Evolutionary conservation across 1,139 yeast genomes (phyloP).

Genomic region (Candida buenavistaensis): DNA sequence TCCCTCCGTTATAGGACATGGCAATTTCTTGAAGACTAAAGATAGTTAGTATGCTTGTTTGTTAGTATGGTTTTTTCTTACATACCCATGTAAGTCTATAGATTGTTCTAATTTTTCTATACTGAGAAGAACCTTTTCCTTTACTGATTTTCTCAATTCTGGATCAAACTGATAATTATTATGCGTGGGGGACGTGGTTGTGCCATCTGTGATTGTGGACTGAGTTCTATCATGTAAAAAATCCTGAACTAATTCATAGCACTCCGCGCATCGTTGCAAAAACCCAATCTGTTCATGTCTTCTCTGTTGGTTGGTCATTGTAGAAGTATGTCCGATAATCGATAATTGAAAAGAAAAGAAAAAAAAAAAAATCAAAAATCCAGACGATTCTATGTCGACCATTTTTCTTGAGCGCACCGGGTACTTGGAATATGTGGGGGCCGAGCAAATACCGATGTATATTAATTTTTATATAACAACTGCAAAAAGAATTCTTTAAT

Average conservation of each 20-base stretch:
- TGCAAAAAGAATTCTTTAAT: slow-evolving; percentile 70
- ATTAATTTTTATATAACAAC: slow-evolving; percentile 45
- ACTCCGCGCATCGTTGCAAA: slow-evolving; percentile 30
- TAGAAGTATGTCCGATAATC: not conserved
- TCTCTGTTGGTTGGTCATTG: slow-evolving; percentile 9
- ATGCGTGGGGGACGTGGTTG: slow-evolving; percentile 10
- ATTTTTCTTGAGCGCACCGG: not conserved
- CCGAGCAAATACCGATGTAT: not conserved
- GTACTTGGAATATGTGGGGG: too few species aligned
- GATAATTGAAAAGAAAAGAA: slow-evolving; percentile 2
- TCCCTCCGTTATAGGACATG: slow-evolving; percentile 85
- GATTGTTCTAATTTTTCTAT: slow-evolving; percentile 31
- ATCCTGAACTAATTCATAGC: slow-evolving; percentile 32
- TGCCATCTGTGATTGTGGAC: slow-evolving; percentile 24
- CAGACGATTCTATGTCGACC: too few species aligned
- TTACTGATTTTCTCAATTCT: slow-evolving; percentile 27
- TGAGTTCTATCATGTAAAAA: slow-evolving; percentile 33
- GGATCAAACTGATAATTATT: slow-evolving; percentile 22
- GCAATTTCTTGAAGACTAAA: slow-evolving; percentile 56
- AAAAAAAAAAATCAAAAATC: slow-evolving; percentile 1
- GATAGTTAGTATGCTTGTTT: slow-evolving; percentile 23
- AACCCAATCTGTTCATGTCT: slow-evolving; percentile 16
- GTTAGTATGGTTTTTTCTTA: too few species aligned
- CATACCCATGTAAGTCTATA: slow-evolving; percentile 36
- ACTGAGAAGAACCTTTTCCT: slow-evolving; percentile 29